Evolutionary conservation across 768 basidiomycete genomes (phyloP).

Genomic region (Coprinopsis cinerea): DNA sequence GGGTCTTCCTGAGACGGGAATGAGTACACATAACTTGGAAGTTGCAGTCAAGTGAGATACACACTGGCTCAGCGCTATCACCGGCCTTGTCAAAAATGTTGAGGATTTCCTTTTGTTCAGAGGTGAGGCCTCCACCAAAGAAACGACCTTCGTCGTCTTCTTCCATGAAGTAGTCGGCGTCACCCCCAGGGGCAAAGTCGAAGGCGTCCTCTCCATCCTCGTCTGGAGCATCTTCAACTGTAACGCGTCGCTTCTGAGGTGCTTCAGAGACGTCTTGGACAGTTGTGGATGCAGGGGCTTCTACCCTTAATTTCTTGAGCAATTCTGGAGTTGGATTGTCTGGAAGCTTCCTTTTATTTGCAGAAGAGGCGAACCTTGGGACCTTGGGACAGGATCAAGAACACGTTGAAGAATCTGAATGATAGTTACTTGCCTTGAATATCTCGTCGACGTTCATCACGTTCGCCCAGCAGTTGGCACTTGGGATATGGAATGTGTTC

Average conservation of each 20-base stretch:
- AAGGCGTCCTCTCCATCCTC: conserved; percentile 32
- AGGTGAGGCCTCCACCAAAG: conserved; percentile 89
- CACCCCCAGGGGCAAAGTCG: conserved; percentile 74
- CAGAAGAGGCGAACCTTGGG: conserved; percentile 58
- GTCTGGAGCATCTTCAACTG: conserved; percentile 61
- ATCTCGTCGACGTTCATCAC: conserved; percentile 46
- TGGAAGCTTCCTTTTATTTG: conserved; percentile 69
- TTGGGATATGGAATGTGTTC: not conserved
- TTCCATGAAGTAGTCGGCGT: conserved; percentile 86
- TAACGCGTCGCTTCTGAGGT: conserved; percentile 35
- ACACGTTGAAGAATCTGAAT: not conserved
- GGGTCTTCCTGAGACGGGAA: conserved; percentile 47
- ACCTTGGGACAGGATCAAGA: conserved; percentile 33
- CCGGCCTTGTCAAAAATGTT: conserved; percentile 85
- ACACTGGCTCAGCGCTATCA: conserved; percentile 64
- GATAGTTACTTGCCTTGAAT: conserved; percentile 35
- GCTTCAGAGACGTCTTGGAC: conserved; percentile 2
- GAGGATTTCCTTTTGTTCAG: conserved; percentile 90
- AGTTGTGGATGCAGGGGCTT: conserved; percentile 22
- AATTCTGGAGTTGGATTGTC: conserved; percentile 77
- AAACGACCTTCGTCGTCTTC: conserved; percentile 92
- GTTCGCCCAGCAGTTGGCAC: not conserved
- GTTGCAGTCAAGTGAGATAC: conserved; percentile 20
- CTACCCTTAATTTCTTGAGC: conserved; percentile 73
- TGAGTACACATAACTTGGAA: not conserved